A percentile compares a stretch with the other conserved stretches of the same genome.
Conservation (phyloP, 176 grass and related monocot species). For the Cocos nucifera region DNA sequence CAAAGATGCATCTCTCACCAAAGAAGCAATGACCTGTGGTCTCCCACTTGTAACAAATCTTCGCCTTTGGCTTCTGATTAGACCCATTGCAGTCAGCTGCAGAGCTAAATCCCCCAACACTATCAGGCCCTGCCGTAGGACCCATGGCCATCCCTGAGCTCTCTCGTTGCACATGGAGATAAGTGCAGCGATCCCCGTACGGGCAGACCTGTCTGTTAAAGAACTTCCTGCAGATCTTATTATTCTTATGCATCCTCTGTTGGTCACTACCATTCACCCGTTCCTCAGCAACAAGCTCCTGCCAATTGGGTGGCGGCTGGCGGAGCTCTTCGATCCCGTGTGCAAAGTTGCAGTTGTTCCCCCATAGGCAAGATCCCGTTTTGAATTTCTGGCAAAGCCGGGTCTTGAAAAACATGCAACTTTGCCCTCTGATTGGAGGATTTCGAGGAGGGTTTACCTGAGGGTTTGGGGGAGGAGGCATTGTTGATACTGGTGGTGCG, state of each 20-base stretch:
- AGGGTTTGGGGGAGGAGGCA: too few species aligned
- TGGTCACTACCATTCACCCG: too few species aligned
- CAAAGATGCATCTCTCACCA: background rate
- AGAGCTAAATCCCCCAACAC: background rate
- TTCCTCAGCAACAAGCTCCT: background rate
- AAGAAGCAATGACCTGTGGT: background rate
- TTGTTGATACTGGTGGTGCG: too few species aligned
- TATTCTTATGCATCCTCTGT: too few species aligned
- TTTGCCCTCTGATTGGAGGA: too few species aligned
- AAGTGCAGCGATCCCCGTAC: slow-evolving; percentile 31
- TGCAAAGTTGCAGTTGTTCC: slow-evolving; percentile 39
- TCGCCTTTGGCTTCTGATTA: slow-evolving; percentile 2
- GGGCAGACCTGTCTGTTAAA: slow-evolving; percentile 31
- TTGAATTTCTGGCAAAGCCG: slow-evolving; percentile 41
- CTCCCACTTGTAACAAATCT: background rate
- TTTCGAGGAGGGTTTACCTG: too few species aligned
- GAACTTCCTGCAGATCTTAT: slow-evolving; percentile 19
- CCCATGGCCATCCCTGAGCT: too few species aligned
- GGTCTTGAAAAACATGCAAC: slow-evolving; percentile 35
- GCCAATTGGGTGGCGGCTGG: slow-evolving; percentile 16
- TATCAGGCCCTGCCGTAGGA: too few species aligned
- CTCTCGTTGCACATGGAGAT: slow-evolving; percentile 15
- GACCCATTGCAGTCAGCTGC: background rate
- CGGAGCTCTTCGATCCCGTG: slow-evolving; percentile 44
- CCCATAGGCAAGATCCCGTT: slow-evolving; percentile 20